Percentiles rank a stretch among this genome's conserved stretches.
These are phyloP conservation scores for Hortiboletus flavorubellus DNA, from an alignment of 768 basidiomycete species.

Conservation along the genomic window DNA sequence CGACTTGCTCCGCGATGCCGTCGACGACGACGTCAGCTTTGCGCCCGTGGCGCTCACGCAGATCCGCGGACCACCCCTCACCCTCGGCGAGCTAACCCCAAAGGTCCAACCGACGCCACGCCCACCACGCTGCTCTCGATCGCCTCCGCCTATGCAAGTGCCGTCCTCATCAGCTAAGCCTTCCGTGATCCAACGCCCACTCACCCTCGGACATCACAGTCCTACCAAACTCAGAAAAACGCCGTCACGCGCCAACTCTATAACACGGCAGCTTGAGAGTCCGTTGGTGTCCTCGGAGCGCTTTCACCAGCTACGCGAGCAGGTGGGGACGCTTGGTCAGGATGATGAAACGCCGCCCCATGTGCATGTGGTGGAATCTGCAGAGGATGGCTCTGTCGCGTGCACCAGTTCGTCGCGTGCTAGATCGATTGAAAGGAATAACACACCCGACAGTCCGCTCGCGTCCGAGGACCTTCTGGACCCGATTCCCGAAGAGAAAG, in stretches of 20 bases:
- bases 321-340: slow-evolving; percentile 17
- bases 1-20: slow-evolving; percentile 36
- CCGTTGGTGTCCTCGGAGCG: slow-evolving; percentile 29
- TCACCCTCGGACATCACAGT: slow-evolving; percentile 13
- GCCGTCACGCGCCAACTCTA: neutral
- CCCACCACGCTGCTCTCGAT: slow-evolving; percentile 3
- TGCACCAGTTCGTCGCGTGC: neutral
- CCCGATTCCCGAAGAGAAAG: slow-evolving; percentile 1
- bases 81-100: slow-evolving; percentile 42
- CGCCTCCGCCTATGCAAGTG: slow-evolving; percentile 8
- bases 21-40: slow-evolving; percentile 35
- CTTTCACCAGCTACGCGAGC: slow-evolving; percentile 15
- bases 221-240: slow-evolving; percentile 14
- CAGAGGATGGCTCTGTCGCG: neutral
- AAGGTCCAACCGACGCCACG: slow-evolving; percentile 21
- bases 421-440: neutral
- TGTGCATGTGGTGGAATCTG: neutral
- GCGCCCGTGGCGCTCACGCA: slow-evolving; percentile 30
- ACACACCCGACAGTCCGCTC: neutral
- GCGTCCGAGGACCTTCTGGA: slow-evolving; percentile 1
- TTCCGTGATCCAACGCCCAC: slow-evolving; percentile 4
- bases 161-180: slow-evolving; percentile 16
- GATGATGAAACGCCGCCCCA: slow-evolving; percentile 6
- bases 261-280: neutral
- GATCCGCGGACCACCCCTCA: slow-evolving; percentile 32